Conservation (phyloP, 805 yeast species). For the Candida adriatica region DNA sequence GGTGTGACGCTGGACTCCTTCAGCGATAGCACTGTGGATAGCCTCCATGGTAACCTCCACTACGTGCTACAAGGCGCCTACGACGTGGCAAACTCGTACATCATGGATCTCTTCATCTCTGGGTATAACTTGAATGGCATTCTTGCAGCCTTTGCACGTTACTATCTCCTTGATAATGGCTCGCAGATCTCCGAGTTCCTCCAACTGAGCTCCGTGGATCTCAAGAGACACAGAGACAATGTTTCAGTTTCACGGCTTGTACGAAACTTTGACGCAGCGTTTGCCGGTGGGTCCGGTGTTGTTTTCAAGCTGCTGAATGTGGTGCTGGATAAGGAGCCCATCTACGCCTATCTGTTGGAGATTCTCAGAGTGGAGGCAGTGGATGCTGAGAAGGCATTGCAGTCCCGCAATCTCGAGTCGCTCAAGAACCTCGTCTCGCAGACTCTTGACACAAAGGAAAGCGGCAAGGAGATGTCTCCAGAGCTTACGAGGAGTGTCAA, state of each 20-base stretch:
- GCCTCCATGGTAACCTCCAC: constrained; percentile 38
- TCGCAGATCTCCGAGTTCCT: constrained; percentile 47
- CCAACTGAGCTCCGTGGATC: constrained; percentile 42
- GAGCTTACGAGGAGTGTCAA: constrained; percentile 38
- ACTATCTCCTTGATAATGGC: constrained; percentile 50
- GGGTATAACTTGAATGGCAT: constrained; percentile 51
- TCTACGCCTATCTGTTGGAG: constrained; percentile 36
- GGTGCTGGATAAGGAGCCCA: constrained; percentile 36
- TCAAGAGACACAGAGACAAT: constrained; percentile 33
- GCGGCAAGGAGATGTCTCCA: constrained; percentile 9
- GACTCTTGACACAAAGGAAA: constrained; percentile 25
- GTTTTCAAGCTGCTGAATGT: constrained; percentile 25
- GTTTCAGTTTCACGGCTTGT: constrained; percentile 27
- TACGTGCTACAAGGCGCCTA: constrained; percentile 56
- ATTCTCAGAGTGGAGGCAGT: constrained; percentile 48
- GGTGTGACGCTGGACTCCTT: constrained; percentile 32
- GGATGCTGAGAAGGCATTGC: constrained; percentile 45
- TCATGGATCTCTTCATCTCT: constrained; percentile 49
- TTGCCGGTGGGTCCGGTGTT: constrained; percentile 16
- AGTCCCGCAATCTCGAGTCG: constrained; percentile 36
- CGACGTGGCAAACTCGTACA: constrained; percentile 54
- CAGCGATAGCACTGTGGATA: constrained; percentile 23
- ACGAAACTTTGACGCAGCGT: constrained; percentile 22
- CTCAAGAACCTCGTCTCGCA: constrained; percentile 38
- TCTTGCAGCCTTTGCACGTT: constrained; percentile 43